These are phyloP conservation scores for Sphaerulina musiva DNA, from an alignment of 2,329 filamentous ascomycete genomes.

Conservation along the genomic window DNA sequence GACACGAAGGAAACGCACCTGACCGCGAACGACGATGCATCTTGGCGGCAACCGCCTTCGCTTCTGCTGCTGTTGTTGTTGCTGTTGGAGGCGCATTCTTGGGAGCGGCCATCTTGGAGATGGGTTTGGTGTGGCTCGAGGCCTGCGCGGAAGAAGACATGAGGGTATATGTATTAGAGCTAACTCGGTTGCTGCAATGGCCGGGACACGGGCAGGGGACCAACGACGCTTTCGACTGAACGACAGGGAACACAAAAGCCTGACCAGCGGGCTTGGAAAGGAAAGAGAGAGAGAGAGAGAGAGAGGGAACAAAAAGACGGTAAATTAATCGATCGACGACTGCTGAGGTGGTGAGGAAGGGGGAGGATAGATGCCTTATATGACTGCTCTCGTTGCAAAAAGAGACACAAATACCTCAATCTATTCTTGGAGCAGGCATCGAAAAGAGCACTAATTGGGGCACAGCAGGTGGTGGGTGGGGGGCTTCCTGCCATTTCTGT, in stretches of 20 bases:
- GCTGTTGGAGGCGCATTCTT: conserved; percentile 38
- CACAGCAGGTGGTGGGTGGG: conserved; percentile 17
- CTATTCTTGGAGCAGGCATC: conserved; percentile 43
- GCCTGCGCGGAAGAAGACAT: conserved; percentile 43
- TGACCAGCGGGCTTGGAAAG: conserved; percentile 44
- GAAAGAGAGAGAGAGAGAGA: conserved; percentile 27
- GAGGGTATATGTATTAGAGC: conserved; percentile 39
- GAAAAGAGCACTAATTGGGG: conserved; percentile 14
- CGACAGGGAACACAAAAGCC: conserved; percentile 41
- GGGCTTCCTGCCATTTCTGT: conserved; percentile 21
- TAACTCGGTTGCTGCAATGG: conserved; percentile 27
- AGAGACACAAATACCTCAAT: conserved; percentile 33
- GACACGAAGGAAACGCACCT: conserved; percentile 56
- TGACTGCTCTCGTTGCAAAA: conserved; percentile 39
- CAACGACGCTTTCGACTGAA: conserved; percentile 32
- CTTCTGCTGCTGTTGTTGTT: conserved; percentile 38
- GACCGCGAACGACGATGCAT: conserved; percentile 92
- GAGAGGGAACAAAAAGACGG: conserved; percentile 29
- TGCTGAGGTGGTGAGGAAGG: conserved; percentile 35
- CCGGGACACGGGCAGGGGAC: conserved; percentile 30
- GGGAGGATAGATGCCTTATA: conserved; percentile 41
- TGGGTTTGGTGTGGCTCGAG: conserved; percentile 35
- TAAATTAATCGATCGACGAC: conserved; percentile 44
- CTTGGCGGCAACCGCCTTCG: conserved; percentile 61
- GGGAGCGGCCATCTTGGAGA: conserved; percentile 46